A percentile compares a stretch with the other conserved stretches of the same genome.
phyloP scores from a whole-genome alignment of 2,329 filamentous ascomycete genomes.

The Apiospora pterosperma region DNA sequence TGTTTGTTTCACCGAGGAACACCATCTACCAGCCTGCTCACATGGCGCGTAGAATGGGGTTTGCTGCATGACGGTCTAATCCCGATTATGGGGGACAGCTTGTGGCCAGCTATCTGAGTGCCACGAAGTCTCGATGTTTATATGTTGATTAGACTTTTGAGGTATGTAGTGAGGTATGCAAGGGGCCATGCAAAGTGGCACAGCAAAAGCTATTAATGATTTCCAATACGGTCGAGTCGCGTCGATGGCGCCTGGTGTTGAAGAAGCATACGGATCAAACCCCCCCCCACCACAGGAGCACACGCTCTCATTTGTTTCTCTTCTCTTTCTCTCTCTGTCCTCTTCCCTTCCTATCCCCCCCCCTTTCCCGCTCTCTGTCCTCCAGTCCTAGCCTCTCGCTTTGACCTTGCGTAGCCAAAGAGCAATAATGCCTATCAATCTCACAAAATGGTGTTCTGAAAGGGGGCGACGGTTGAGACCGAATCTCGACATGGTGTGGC shows the following conservation, averaged over 20 bases:
- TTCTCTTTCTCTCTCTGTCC: not conserved
- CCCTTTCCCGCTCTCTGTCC: not conserved
- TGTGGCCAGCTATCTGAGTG: not conserved
- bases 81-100: not conserved
- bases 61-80: not conserved
- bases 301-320: not conserved
- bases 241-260: not conserved
- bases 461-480: not conserved
- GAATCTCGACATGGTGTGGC: not conserved
- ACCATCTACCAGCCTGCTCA: not conserved
- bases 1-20: not conserved
- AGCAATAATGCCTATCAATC: not conserved
- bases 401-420: not conserved
- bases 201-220: not conserved
- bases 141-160: not conserved
- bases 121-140: not conserved
- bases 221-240: not conserved
- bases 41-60: not conserved
- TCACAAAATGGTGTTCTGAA: not conserved
- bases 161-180: not conserved
- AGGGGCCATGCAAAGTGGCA: not conserved
- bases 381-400: not conserved
- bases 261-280: not conserved
- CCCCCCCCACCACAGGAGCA: not conserved
- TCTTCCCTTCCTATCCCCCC: not conserved